Percentiles rank a stretch among this genome's conserved stretches.
Conservation (phyloP, 148 eudicot genomes). For the Vaccinium myrtillus region DNA sequence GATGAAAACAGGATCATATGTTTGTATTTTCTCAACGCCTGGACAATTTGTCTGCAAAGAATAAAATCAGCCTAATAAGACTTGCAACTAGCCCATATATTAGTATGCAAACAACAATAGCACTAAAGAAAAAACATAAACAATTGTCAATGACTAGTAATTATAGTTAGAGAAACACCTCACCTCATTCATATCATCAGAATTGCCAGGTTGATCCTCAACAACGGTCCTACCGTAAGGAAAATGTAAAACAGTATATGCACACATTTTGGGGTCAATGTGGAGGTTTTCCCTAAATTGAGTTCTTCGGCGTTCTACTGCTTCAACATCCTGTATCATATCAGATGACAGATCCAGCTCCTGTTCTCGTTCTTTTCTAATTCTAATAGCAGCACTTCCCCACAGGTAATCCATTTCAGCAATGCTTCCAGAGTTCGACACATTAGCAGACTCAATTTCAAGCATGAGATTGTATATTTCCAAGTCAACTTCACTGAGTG, state of each 20-base stretch:
- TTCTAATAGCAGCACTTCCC: slow-evolving; percentile 65
- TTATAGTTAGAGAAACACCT: background rate
- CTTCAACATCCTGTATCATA: slow-evolving; percentile 36
- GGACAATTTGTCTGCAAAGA: slow-evolving; percentile 41
- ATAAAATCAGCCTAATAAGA: slow-evolving; percentile 16
- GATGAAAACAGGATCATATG: slow-evolving; percentile 86
- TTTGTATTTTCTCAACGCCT: slow-evolving; percentile 29
- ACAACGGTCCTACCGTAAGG: slow-evolving; percentile 50
- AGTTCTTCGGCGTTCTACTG: slow-evolving; percentile 48
- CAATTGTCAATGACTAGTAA: background rate
- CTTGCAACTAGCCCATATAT: background rate
- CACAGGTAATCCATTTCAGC: slow-evolving; percentile 84
- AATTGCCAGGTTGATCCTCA: slow-evolving; percentile 29
- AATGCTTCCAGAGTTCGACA: slow-evolving; percentile 31
- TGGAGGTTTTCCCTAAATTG: slow-evolving; percentile 83
- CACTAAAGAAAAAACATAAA: background rate
- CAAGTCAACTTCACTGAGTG: slow-evolving; percentile 66
- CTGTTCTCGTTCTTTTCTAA: slow-evolving; percentile 43
- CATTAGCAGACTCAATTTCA: slow-evolving; percentile 50
- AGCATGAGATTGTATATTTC: slow-evolving; percentile 66
- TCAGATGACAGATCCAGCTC: slow-evolving; percentile 29
- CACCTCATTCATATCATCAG: slow-evolving; percentile 44
- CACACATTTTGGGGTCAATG: slow-evolving; percentile 73
- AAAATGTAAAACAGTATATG: slow-evolving; percentile 64
- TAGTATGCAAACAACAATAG: background rate